These are phyloP conservation scores for Peniophora sp. DNA, from an alignment of 1,284 basidiomycete species.

Conservation along the genomic window DNA sequence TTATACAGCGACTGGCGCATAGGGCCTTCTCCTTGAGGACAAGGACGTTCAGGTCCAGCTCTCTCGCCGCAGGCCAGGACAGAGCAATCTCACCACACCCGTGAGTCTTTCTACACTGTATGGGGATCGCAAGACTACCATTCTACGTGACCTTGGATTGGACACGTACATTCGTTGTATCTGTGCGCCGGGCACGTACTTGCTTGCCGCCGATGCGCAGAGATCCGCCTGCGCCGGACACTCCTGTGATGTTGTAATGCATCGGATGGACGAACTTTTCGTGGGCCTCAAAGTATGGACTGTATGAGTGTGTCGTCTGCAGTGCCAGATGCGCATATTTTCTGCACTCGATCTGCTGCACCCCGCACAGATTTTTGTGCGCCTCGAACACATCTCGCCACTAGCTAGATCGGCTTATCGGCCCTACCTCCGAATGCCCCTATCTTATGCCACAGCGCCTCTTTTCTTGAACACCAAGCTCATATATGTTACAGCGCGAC, in stretches of 20 bases:
- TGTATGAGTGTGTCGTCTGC: background rate
- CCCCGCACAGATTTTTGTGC: background rate
- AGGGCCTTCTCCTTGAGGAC: conserved; percentile 81
- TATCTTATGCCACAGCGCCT: background rate
- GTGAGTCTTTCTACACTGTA: conserved; percentile 36
- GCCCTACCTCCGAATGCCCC: background rate
- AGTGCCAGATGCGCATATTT: background rate
- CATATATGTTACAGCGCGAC: conserved; percentile 57
- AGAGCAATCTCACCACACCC: conserved; percentile 95
- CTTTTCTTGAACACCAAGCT: background rate
- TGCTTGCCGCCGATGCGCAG: too few relatives aligned
- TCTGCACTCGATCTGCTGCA: background rate
- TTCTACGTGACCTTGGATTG: too few relatives aligned
- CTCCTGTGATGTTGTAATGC: too few relatives aligned
- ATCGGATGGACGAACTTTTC: background rate
- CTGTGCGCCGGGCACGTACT: too few relatives aligned
- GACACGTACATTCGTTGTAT: too few relatives aligned
- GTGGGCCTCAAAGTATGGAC: too few relatives aligned
- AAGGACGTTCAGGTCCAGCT: conserved; percentile 91
- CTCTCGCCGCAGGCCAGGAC: conserved; percentile 88
- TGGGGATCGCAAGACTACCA: too few relatives aligned
- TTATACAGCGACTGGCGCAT: too few relatives aligned
- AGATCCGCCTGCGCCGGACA: too few relatives aligned
- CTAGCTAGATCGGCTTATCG: too few relatives aligned
- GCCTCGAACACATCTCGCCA: background rate